Evolutionary conservation across 2,329 filamentous ascomycete species (phyloP).

Genomic region (Dactylellina cionopaga): DNA sequence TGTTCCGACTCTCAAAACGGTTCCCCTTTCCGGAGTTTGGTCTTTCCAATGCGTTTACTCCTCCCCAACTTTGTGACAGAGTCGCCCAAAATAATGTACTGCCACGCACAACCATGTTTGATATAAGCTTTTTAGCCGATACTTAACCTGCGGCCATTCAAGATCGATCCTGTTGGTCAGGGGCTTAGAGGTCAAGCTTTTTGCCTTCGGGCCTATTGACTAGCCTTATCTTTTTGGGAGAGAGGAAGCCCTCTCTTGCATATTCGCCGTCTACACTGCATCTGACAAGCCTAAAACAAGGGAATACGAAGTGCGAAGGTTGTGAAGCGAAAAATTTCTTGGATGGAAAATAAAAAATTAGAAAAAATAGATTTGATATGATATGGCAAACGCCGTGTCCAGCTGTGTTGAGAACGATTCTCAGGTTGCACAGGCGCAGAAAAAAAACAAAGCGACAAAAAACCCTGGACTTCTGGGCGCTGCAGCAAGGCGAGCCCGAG

Average conservation of each 20-base stretch:
- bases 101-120: neutral
- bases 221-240: neutral
- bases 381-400: no score
- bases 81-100: neutral
- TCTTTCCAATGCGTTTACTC: no score
- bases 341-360: neutral
- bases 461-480: neutral
- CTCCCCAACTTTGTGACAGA: no score
- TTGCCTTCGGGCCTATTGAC: neutral
- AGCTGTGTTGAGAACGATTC: neutral
- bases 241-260: neutral
- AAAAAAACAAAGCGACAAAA: neutral
- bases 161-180: conserved; percentile 32
- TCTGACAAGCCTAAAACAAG: conserved; percentile 1
- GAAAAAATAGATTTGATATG: no score
- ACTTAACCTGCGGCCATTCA: neutral
- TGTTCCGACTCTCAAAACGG: no score
- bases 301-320: conserved; percentile 5
- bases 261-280: neutral
- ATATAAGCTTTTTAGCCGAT: conserved; percentile 28
- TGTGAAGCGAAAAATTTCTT: neutral
- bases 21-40: no score
- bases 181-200: conserved; percentile 35
- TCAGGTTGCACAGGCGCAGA: neutral
- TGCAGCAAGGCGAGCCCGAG: neutral